These are phyloP conservation scores for Hypoxylon sp. DNA, from an alignment of 2,329 filamentous ascomycete genomes.

Conservation along the genomic window DNA sequence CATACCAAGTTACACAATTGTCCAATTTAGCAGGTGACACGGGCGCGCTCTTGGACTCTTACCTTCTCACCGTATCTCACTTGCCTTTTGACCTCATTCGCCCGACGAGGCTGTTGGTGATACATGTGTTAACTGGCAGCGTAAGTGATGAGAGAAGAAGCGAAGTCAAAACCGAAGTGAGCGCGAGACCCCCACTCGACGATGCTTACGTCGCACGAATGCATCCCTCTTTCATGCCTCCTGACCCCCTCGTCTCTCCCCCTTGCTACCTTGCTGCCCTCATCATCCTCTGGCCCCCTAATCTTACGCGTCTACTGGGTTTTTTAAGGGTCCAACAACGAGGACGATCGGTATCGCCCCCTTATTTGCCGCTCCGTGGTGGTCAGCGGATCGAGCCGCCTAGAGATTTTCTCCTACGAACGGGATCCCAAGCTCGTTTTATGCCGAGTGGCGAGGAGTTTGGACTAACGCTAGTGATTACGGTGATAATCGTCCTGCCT, in stretches of 20 bases:
- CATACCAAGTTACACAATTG: constrained; percentile 3
- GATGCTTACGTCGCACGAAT: background rate
- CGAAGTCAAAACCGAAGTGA: background rate
- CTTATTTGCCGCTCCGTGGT: background rate
- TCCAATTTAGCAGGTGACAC: background rate
- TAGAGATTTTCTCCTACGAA: background rate
- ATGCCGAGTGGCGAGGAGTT: background rate
- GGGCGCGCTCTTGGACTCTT: background rate
- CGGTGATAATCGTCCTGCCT: background rate
- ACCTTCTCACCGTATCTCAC: constrained; percentile 10
- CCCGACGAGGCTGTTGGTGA: constrained; percentile 2
- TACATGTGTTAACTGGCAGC: background rate
- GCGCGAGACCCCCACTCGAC: constrained; percentile 1
- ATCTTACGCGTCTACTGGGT: background rate
- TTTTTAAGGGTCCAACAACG: background rate
- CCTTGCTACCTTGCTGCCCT: background rate
- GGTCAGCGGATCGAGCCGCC: background rate
- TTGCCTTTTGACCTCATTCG: constrained; percentile 11
- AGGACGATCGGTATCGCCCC: background rate
- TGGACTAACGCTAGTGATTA: background rate
- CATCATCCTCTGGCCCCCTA: background rate
- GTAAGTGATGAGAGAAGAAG: background rate
- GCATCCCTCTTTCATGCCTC: background rate
- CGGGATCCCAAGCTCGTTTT: background rate
- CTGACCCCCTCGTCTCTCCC: background rate